phyloP scores from a whole-genome alignment of 202 grass and related monocot species.

The Schoenoplectus triqueter region DNA sequence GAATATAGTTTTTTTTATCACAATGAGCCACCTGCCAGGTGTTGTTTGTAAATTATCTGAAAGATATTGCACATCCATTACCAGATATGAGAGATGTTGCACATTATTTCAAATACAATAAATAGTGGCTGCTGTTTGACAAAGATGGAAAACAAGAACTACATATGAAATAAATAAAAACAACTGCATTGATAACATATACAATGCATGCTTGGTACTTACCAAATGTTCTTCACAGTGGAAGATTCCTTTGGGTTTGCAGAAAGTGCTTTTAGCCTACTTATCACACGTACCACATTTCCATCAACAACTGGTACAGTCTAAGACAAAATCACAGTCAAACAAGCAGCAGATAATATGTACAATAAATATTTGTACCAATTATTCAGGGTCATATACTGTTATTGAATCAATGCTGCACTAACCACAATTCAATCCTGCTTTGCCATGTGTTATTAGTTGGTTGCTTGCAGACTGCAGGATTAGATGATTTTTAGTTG shows the following conservation, averaged over 20 bases:
- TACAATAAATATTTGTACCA: neutral
- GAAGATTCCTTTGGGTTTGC: slow-evolving; percentile 83
- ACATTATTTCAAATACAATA: slow-evolving; percentile 7
- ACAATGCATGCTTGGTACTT: slow-evolving; percentile 18
- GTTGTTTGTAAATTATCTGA: neutral
- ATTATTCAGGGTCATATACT: neutral
- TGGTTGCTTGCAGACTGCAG: slow-evolving; percentile 16
- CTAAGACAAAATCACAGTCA: slow-evolving; percentile 45
- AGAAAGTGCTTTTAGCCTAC: slow-evolving; percentile 80
- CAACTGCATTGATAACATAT: neutral
- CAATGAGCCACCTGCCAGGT: neutral
- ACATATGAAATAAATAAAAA: neutral
- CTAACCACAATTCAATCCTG: slow-evolving; percentile 22
- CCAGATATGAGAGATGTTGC: neutral
- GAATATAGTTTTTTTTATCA: neutral
- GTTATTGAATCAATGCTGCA: neutral
- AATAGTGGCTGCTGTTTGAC: neutral
- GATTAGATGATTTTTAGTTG: neutral
- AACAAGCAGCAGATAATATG: slow-evolving; percentile 1
- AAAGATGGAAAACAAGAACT: neutral
- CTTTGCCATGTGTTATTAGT: neutral
- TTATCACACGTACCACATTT: slow-evolving; percentile 84
- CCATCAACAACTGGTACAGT: slow-evolving; percentile 83
- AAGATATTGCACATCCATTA: neutral
- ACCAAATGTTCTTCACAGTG: slow-evolving; percentile 86